Percentiles rank a stretch among this genome's conserved stretches.
Conservation (phyloP, 768 basidiomycete genomes). For the Suillus lakei region DNA sequence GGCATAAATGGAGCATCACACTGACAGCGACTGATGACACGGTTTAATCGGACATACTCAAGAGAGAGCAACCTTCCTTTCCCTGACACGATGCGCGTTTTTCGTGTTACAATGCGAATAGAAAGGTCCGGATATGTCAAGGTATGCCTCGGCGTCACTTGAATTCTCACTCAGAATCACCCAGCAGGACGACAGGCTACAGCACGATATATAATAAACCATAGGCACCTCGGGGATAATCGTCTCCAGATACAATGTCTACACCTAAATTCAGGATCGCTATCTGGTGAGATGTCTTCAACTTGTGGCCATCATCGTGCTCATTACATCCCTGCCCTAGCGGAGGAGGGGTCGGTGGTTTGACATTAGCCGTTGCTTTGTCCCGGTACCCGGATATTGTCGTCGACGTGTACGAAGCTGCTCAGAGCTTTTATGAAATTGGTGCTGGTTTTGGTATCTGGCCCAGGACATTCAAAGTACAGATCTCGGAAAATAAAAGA, state of each 20-base stretch:
- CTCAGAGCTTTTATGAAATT: constrained; percentile 52
- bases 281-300: constrained; percentile 25
- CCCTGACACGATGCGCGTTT: constrained; percentile 5
- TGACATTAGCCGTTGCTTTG: constrained; percentile 42
- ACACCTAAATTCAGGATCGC: constrained; percentile 30
- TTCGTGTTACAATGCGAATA: background rate
- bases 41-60: constrained; percentile 27
- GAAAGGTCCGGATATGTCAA: background rate
- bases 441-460: constrained; percentile 65
- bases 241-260: constrained; percentile 16
- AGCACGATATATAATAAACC: background rate
- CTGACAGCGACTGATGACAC: constrained; percentile 11
- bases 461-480: constrained; percentile 39
- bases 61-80: constrained; percentile 1
- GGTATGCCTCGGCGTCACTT: background rate
- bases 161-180: constrained; percentile 10
- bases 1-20: constrained; percentile 9
- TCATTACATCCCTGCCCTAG: constrained; percentile 23
- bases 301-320: background rate
- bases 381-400: constrained; percentile 54
- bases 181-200: background rate
- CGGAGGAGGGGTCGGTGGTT: constrained; percentile 47
- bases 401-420: constrained; percentile 60
- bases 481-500: background rate
- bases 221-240: background rate